These are phyloP conservation scores for Eucommia ulmoides DNA, from an alignment of 257 asterid genomes.

Conservation along the genomic window DNA sequence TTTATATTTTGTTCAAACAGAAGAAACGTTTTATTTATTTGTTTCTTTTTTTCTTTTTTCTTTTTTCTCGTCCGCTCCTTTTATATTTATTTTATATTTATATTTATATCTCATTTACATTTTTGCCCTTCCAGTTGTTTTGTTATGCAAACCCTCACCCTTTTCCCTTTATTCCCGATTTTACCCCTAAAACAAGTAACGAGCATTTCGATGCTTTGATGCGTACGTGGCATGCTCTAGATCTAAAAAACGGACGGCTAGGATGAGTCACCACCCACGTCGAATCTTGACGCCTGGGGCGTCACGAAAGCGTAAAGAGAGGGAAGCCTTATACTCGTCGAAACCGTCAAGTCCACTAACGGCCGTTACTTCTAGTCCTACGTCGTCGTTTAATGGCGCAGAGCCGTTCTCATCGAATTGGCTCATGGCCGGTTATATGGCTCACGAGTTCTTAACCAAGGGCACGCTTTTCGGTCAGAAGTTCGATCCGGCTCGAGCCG, in stretches of 20 bases:
- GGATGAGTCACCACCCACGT: not conserved
- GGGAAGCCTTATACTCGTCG: not conserved
- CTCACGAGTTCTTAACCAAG: not conserved
- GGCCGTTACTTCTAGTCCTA: not conserved
- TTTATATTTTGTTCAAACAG: no score
- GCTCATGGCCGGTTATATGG: not conserved
- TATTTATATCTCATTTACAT: no score
- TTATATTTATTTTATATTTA: no score
- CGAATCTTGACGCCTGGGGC: not conserved
- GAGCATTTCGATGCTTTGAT: no score
- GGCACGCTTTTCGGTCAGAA: not conserved
- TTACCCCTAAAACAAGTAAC: no score
- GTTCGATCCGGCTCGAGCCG: not conserved
- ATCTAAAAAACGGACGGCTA: not conserved
- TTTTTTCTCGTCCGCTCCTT: no score
- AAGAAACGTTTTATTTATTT: not conserved
- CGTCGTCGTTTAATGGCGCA: not conserved
- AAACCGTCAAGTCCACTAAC: no score
- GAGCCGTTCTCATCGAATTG: not conserved
- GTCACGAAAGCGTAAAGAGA: not conserved
- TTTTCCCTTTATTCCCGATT: no score
- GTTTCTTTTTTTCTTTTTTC: not conserved
- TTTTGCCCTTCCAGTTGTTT: no score
- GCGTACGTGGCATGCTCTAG: not conserved
- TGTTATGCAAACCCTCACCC: no score